A percentile compares a stretch with the other conserved stretches of the same genome.
These are phyloP conservation scores for Penicillium ochrochloron DNA, from an alignment of 495 filamentous ascomycete species.

Conservation along the genomic window DNA sequence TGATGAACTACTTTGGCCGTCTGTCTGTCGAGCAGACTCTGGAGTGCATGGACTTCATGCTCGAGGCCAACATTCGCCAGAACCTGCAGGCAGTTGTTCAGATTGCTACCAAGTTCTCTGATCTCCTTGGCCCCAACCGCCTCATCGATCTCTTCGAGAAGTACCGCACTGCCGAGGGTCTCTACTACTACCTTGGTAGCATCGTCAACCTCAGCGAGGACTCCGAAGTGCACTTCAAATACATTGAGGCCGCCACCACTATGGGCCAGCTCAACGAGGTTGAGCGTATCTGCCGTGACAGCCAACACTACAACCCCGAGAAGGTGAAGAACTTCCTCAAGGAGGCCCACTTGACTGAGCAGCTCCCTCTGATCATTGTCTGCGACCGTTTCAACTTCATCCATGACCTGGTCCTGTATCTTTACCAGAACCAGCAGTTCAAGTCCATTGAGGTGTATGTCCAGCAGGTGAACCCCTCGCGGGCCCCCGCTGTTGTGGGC, in stretches of 20 bases:
- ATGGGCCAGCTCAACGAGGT: constrained; percentile 94
- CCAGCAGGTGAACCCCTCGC: constrained; percentile 95
- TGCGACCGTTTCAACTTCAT: constrained; percentile 99
- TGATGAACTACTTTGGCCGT: constrained; percentile 88
- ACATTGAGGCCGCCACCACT: constrained; percentile 93
- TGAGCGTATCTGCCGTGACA: constrained; percentile 95
- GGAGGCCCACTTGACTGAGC: constrained; percentile 89
- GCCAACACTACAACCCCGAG: constrained; percentile 91
- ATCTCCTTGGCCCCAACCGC: constrained; percentile 86
- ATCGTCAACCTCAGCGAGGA: constrained; percentile 98
- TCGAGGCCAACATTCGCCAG: constrained; percentile 93
- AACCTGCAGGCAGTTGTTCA: constrained; percentile 94
- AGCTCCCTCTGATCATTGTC: constrained; percentile 96
- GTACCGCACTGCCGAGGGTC: constrained; percentile 92
- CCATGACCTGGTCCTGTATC: constrained; percentile 94
- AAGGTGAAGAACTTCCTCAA: constrained; percentile 99
- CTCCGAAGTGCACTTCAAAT: constrained; percentile 96
- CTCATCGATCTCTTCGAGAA: constrained; percentile 96
- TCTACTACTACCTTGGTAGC: constrained; percentile 97
- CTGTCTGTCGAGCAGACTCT: constrained; percentile 93
- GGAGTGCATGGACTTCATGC: constrained; percentile 94
- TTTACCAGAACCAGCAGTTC: constrained; percentile 99
- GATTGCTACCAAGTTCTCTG: constrained; percentile 96
- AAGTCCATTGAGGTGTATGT: constrained; percentile 99
- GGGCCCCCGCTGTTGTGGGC: constrained; percentile 92